Conservation (phyloP, 306 rosid species). For the Corylus americana region DNA sequence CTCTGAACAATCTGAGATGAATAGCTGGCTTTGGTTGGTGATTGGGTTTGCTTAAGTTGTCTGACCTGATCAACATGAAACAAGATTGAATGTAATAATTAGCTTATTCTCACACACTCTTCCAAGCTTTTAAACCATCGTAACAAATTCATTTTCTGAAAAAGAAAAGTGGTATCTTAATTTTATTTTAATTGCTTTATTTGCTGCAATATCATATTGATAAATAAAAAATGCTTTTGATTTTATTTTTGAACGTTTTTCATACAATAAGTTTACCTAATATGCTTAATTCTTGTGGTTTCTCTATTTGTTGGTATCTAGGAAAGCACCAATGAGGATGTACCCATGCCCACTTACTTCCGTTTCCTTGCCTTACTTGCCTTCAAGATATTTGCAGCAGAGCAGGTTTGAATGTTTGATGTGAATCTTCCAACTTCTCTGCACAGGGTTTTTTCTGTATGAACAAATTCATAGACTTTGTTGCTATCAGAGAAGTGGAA, state of each 20-base stretch:
- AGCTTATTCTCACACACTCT: not conserved
- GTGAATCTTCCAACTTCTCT: constrained; percentile 10
- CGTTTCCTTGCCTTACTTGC: constrained; percentile 94
- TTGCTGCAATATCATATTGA: not conserved
- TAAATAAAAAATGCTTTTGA: not conserved
- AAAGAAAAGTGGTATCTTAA: not conserved
- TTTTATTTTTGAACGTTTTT: not conserved
- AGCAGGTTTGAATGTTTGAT: constrained; percentile 82
- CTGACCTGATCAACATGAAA: not conserved
- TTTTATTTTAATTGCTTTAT: not conserved
- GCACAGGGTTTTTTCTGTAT: constrained; percentile 4
- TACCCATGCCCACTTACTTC: constrained; percentile 88
- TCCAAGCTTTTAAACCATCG: not conserved
- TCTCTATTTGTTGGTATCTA: constrained; percentile 23
- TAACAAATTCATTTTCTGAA: not conserved
- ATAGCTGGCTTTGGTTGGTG: not conserved
- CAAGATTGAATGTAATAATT: not conserved
- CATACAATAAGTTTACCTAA: not conserved
- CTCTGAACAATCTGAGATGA: not conserved
- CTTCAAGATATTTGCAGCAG: constrained; percentile 85
- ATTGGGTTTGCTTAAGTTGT: not conserved
- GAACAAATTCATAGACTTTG: not conserved
- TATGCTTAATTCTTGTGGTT: not conserved
- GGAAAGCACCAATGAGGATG: constrained; percentile 60
- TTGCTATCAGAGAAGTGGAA: not conserved